These are phyloP conservation scores for Colletotrichum sp. DNA, from an alignment of 2,329 filamentous ascomycete genomes.

Conservation along the genomic window DNA sequence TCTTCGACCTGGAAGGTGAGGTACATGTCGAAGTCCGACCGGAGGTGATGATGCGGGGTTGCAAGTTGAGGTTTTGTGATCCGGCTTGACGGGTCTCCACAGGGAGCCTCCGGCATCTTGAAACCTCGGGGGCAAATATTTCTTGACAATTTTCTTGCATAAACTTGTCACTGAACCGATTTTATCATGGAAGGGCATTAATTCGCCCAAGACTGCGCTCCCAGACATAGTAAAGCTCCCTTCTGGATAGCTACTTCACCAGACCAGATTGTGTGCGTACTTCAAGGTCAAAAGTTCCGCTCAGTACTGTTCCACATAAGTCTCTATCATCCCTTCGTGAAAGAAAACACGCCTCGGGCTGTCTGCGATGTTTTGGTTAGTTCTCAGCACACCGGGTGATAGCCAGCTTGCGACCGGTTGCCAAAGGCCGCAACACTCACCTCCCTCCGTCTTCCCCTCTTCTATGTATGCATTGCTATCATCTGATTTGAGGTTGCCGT, in stretches of 20 bases:
- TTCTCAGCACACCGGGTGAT: slow-evolving; percentile 18
- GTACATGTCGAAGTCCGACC: not conserved
- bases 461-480: not conserved
- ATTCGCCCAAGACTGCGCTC: not conserved
- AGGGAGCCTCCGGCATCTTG: not conserved
- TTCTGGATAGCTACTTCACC: not conserved
- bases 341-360: slow-evolving; percentile 2
- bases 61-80: not conserved
- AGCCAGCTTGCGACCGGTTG: slow-evolving; percentile 13
- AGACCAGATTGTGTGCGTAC: not conserved
- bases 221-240: not conserved
- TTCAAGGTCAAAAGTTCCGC: not conserved
- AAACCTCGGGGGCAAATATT: not conserved
- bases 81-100: not conserved
- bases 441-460: not conserved
- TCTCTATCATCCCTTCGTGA: not conserved
- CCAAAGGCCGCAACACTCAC: slow-evolving; percentile 9
- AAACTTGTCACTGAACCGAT: not conserved
- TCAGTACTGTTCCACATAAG: not conserved
- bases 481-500: slow-evolving; percentile 16
- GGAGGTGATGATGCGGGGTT: not conserved
- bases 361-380: slow-evolving; percentile 13
- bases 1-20: not conserved
- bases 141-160: not conserved
- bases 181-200: not conserved